Evolutionary conservation across 176 grass and related monocot genomes (phyloP).

Genomic region (Triticum aestivum): IWGSC_CS_RefSeq_v2.1 NC_057795.1:491440141-491440640

Average conservation of each 20-base stretch:
- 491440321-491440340: not conserved
- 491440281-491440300: not conserved
- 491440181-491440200: not conserved
- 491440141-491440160: too few relatives aligned
- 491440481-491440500: not conserved
- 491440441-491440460: not conserved
- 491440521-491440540: not conserved
- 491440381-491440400: not conserved
- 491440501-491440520: not conserved
- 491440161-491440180: too few relatives aligned
- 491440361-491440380: not conserved
- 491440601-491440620: not conserved
- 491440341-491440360: not conserved
- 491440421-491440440: not conserved
- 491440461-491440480: not conserved
- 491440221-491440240: not conserved
- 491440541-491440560: not conserved
- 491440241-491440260: not conserved
- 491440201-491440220: not conserved
- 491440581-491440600: not conserved
- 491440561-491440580: not conserved
- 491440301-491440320: not conserved
- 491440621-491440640: not conserved
- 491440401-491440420: slow-evolving; percentile 2
- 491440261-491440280: not conserved